These are phyloP conservation scores for Acanthamoeba divionensis DNA, from an alignment of 208 protist species.

Conservation along the genomic window DNA sequence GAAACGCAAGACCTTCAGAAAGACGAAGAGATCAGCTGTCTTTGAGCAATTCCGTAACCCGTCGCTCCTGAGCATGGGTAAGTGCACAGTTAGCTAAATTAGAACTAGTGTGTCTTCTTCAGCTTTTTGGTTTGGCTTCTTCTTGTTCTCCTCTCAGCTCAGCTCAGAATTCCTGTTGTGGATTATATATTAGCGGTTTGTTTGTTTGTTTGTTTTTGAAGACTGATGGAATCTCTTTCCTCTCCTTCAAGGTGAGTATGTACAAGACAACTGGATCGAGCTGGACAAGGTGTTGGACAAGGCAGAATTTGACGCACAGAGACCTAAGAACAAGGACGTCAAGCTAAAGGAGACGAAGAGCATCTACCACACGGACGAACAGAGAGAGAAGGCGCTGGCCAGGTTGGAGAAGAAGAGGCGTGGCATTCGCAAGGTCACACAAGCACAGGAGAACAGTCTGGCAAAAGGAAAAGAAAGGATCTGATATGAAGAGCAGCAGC, in stretches of 20 bases:
- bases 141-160: neutral
- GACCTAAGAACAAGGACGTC: neutral
- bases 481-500: no score
- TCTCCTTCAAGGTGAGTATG: neutral
- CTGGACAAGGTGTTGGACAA: neutral
- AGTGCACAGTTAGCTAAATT: neutral
- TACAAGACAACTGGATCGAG: neutral
- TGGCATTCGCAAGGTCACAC: constrained; percentile 3
- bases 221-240: neutral
- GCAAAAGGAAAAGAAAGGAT: constrained; percentile 5
- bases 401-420: neutral
- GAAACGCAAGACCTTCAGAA: neutral
- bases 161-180: no score
- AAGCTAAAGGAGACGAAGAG: neutral
- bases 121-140: neutral
- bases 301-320: neutral
- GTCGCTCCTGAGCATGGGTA: neutral
- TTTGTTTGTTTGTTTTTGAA: no score
- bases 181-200: no score
- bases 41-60: neutral
- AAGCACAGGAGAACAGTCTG: neutral
- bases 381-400: neutral
- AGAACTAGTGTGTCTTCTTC: neutral
- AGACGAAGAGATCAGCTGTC: neutral
- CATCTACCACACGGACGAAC: neutral